These are phyloP conservation scores for Murraya koenigii DNA, from an alignment of 345 rosid genomes.

Conservation along the genomic window DNA sequence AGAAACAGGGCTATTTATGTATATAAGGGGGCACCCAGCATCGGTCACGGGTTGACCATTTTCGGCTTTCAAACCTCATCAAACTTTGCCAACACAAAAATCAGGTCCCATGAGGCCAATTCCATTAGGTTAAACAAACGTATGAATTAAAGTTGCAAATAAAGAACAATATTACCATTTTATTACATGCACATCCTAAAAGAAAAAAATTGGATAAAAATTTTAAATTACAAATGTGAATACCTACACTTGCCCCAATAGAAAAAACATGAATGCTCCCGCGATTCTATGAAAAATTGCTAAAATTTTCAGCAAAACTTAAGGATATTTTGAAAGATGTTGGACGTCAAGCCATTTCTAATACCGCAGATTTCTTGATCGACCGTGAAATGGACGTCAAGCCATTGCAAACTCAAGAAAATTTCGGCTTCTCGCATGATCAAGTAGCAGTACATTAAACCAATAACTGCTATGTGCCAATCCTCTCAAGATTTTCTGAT, in stretches of 20 bases:
- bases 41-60: too few relatives aligned
- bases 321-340: not conserved
- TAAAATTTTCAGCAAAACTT: constrained; percentile 8
- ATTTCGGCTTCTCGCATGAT: not conserved
- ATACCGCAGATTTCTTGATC: not conserved
- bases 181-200: constrained; percentile 17
- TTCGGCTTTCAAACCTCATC: too few relatives aligned
- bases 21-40: accelerated
- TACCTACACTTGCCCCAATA: constrained; percentile 5
- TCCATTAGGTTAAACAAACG: not conserved
- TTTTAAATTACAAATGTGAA: constrained; percentile 23
- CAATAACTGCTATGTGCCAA: constrained; percentile 34
- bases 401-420: not conserved
- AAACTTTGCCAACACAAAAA: too few relatives aligned
- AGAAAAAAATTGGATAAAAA: constrained; percentile 1
- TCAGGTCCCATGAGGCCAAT: not conserved
- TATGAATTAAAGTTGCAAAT: too few relatives aligned
- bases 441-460: not conserved
- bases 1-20: too few relatives aligned
- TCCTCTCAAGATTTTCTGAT: constrained; percentile 76
- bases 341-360: constrained; percentile 1
- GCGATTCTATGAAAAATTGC: constrained; percentile 11
- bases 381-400: not conserved
- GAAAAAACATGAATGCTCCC: not conserved
- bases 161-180: not conserved